Percentiles rank a stretch among this genome's conserved stretches.
Evolutionary conservation across 2,329 filamentous ascomycete species (phyloP).

Genomic region (Metarhizium guizhouense): DNA sequence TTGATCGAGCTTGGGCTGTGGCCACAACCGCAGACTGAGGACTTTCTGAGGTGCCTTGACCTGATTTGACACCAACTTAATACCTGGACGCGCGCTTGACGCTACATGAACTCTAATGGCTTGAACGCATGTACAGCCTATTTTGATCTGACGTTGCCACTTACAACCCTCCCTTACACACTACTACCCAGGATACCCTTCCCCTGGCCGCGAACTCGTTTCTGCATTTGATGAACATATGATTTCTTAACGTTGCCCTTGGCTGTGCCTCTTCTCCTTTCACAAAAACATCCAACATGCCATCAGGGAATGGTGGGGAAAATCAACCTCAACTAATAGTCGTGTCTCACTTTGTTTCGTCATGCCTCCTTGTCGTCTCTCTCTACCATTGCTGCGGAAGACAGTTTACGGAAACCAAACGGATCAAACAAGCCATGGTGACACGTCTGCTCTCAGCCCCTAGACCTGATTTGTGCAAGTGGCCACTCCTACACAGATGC

Average conservation of each 20-base stretch:
- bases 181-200: not conserved
- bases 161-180: slow-evolving; percentile 9
- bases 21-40: slow-evolving; percentile 1
- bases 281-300: not conserved
- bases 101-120: slow-evolving; percentile 19
- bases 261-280: not conserved
- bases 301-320: not conserved
- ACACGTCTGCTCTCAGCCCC: not conserved
- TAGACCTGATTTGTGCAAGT: not conserved
- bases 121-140: slow-evolving; percentile 23
- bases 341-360: not conserved
- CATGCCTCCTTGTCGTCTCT: not conserved
- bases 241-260: not conserved
- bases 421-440: not conserved
- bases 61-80: slow-evolving; percentile 22
- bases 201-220: slow-evolving; percentile 2
- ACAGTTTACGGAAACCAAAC: not conserved
- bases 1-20: slow-evolving; percentile 19
- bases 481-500: not conserved
- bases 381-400: not conserved
- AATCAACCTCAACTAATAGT: not conserved
- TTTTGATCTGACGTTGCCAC: slow-evolving; percentile 4
- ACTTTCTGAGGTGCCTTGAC: slow-evolving; percentile 22
- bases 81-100: slow-evolving; percentile 12
- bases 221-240: slow-evolving; percentile 16